A percentile compares a stretch with the other conserved stretches of the same genome.
These are phyloP conservation scores for Phyllosticta paracitricarpa DNA, from an alignment of 2,329 filamentous ascomycete genomes.

Conservation along the genomic window DNA sequence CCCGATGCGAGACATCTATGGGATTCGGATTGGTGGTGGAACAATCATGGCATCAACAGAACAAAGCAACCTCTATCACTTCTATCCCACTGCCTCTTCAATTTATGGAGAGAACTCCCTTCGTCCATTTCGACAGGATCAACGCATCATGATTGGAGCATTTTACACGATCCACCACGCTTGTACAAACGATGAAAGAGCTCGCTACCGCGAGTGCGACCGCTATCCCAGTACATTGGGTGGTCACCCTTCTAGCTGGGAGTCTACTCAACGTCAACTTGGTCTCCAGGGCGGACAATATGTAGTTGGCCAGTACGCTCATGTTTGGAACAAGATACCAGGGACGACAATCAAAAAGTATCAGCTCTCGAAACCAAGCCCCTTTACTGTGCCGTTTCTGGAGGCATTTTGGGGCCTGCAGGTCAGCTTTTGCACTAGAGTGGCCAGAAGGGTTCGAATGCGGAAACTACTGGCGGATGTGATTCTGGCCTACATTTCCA, in stretches of 20 bases:
- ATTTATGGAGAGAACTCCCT: background rate
- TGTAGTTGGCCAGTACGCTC: background rate
- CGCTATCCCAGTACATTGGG: slow-evolving; percentile 1
- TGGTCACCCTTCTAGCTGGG: background rate
- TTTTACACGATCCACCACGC: background rate
- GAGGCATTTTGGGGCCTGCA: slow-evolving; percentile 14
- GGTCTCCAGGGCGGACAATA: slow-evolving; percentile 12
- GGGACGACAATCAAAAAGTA: slow-evolving; percentile 6
- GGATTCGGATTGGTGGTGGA: background rate
- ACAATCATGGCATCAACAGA: background rate
- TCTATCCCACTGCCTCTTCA: too few relatives aligned
- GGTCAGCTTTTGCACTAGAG: slow-evolving; percentile 17
- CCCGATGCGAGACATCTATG: background rate
- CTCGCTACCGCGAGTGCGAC: background rate
- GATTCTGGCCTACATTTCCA: background rate
- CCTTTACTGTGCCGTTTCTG: slow-evolving; percentile 3
- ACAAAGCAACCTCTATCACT: background rate
- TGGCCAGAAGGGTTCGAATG: slow-evolving; percentile 15
- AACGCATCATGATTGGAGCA: background rate
- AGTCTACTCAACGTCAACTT: slow-evolving; percentile 3
- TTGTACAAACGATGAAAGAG: slow-evolving; percentile 1
- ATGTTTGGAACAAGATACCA: slow-evolving; percentile 5
- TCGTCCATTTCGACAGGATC: background rate
- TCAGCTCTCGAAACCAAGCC: slow-evolving; percentile 4
- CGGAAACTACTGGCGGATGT: slow-evolving; percentile 14